Evolutionary conservation across 805 yeast genomes (phyloP), one percentile per base, ranked within the genome.

Genomic region (Saturnispora ahearnii): DNA sequence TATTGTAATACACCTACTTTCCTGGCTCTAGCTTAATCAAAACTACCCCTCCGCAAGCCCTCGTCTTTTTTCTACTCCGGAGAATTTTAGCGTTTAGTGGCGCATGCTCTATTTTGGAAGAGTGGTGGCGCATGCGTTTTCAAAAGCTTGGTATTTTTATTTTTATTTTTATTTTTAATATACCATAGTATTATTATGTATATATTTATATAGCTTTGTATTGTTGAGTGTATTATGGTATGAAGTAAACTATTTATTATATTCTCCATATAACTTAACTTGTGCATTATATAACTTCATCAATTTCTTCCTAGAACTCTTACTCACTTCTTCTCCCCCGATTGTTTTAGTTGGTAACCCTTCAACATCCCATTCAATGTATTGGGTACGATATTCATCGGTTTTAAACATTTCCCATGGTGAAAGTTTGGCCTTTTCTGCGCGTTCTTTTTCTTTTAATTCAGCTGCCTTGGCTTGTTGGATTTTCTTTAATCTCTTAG

Each of bases 221-320:
- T 18, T 18, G 18, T 18, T 18, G 18, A 18, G 18, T 18, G 18
- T 18, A 3, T 36, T 22, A 36, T 36, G 29, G 29, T 31, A 31
- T 12, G 3, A 12, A 31, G 2, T 9, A 13, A 31, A 11, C 15
- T 38, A 22, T 22, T 38, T 38, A 7, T 38, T 38, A 11, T 78
- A 88, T 60, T 84, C 88, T 29, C 82, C 81, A 63, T 89, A 79
- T 34, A 90, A 73, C 72, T 89, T 89, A 62, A 81, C 81, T 65
- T 93, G 99, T 44, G 76, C 82, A 49, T 82, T 87, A 66, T 79
- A 81, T 61, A 75, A 83, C 69, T 93, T 93, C 54, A 71, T 66
- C 57, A 93, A 71, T 69, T 91, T 91, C 77, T 93, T 93, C 53
- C 73, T 72, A 70, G 83, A 79, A 64, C 96, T 86, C 71, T 93